phyloP scores from a whole-genome alignment of 768 basidiomycete genomes.

The Boletus rex-veris region DNA sequence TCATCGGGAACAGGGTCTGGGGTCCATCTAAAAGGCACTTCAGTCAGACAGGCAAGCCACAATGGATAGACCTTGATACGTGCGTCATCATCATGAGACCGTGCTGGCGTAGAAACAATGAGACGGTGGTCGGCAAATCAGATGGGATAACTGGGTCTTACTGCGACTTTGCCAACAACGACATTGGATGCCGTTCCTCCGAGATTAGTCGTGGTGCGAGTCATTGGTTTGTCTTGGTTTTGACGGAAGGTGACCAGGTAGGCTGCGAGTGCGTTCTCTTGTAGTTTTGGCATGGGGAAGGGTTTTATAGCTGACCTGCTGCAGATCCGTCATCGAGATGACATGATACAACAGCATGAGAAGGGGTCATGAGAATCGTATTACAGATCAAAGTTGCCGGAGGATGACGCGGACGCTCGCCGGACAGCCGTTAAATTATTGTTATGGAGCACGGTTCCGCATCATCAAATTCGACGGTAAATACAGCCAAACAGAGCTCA shows the following conservation, averaged over 20 bases:
- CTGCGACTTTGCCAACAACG: constrained; percentile 36
- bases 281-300: neutral
- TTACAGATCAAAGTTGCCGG: too few species aligned
- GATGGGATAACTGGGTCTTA: neutral
- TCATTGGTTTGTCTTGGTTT: constrained; percentile 19
- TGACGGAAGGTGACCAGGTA: neutral
- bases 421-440: too few species aligned
- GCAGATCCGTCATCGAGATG: neutral
- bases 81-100: constrained; percentile 60
- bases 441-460: too few species aligned
- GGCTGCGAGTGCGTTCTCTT: neutral
- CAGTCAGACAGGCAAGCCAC: neutral
- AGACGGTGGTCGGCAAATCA: neutral
- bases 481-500: too few species aligned
- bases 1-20: constrained; percentile 49
- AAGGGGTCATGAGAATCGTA: too few species aligned
- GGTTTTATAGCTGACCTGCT: neutral
- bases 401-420: too few species aligned
- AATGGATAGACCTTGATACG: neutral
- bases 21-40: constrained; percentile 34
- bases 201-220: constrained; percentile 32
- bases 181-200: constrained; percentile 37
- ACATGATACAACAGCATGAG: neutral
- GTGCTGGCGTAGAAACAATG: constrained; percentile 23
- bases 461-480: too few species aligned